Evolutionary conservation across 306 rosid genomes (phyloP).

Genomic region (Urtica urens): DNA sequence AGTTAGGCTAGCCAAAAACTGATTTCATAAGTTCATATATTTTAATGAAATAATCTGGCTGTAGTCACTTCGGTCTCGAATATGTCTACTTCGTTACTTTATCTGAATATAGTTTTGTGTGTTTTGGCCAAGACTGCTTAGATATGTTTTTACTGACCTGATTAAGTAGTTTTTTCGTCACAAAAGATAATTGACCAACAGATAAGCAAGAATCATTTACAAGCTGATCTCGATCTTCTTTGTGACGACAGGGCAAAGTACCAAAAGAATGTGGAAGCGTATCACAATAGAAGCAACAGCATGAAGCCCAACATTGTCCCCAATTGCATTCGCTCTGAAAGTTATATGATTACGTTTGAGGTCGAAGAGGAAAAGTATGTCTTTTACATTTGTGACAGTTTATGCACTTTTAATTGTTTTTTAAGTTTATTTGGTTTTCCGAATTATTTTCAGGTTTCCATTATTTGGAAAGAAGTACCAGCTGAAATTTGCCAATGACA

Average conservation of each 20-base stretch:
- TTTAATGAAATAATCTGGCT: background rate
- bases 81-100: no score
- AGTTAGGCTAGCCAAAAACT: constrained; percentile 16
- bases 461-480: constrained; percentile 92
- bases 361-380: constrained; percentile 94
- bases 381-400: no score
- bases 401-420: constrained; percentile 7
- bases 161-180: no score
- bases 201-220: background rate
- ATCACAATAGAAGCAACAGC: constrained; percentile 73
- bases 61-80: background rate
- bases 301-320: constrained; percentile 97
- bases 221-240: background rate
- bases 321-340: constrained; percentile 94
- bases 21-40: background rate
- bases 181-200: no score
- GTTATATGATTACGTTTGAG: constrained; percentile 88
- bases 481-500: constrained; percentile 70
- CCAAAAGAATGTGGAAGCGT: constrained; percentile 97
- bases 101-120: no score
- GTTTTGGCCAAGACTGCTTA: no score
- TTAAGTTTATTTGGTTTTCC: constrained; percentile 12
- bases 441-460: constrained; percentile 61
- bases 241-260: constrained; percentile 68
- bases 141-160: no score